Percentiles rank a stretch among this genome's conserved stretches.
Evolutionary conservation across 2,329 filamentous ascomycete genomes (phyloP).

Genomic region (Aspergillus sergii): DNA sequence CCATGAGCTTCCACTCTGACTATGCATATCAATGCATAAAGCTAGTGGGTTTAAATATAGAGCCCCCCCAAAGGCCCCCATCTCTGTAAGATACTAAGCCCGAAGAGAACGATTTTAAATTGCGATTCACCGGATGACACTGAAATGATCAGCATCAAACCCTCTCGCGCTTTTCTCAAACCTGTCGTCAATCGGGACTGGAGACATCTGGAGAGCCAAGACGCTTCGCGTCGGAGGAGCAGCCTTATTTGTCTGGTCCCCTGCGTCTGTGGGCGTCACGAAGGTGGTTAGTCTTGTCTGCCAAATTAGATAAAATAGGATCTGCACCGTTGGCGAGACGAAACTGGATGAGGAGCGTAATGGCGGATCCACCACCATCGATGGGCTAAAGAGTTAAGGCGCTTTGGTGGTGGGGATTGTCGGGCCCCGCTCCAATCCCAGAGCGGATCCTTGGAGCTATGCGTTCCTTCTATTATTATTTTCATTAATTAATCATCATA

Average conservation of each 20-base stretch:
- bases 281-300: not conserved
- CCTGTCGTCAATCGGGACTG: not conserved
- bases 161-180: not conserved
- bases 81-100: not conserved
- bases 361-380: slow-evolving; percentile 15
- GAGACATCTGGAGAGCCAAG: slow-evolving; percentile 1
- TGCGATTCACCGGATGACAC: not conserved
- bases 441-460: slow-evolving; percentile 2
- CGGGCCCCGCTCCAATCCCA: slow-evolving; percentile 7
- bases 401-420: slow-evolving; percentile 5
- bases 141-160: not conserved
- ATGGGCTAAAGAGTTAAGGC: slow-evolving; percentile 9
- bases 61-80: too few species aligned
- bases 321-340: slow-evolving; percentile 17
- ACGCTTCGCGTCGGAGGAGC: slow-evolving; percentile 6
- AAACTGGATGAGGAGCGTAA: slow-evolving; percentile 11
- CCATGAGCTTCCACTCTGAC: not conserved
- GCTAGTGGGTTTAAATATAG: not conserved
- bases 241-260: slow-evolving; percentile 9
- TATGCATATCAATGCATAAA: not conserved
- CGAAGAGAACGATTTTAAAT: not conserved
- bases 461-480: not conserved
- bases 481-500: not conserved
- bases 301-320: slow-evolving; percentile 8
- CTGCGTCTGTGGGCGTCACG: not conserved